Evolutionary conservation across 2,329 filamentous ascomycete genomes (phyloP).

Genomic region (Coniochaeta sp.): DNA sequence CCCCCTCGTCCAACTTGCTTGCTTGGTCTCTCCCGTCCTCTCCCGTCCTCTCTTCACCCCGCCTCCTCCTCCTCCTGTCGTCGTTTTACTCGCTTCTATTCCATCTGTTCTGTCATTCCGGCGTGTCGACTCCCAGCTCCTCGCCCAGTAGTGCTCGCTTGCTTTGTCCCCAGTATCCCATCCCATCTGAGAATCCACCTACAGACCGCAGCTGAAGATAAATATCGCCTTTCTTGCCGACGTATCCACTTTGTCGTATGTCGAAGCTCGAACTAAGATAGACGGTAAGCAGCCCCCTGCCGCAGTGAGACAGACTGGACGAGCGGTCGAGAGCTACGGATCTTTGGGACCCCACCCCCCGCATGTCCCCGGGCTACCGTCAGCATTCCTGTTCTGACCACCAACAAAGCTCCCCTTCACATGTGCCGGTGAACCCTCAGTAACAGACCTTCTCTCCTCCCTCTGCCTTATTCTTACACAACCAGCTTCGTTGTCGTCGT

Average conservation of each 20-base stretch:
- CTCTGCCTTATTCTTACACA: background rate
- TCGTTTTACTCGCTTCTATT: background rate
- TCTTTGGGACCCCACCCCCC: constrained; percentile 1
- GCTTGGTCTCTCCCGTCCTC: background rate
- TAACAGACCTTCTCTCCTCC: background rate
- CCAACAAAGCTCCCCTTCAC: background rate
- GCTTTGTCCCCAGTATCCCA: background rate
- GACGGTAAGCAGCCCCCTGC: background rate
- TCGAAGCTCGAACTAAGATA: background rate
- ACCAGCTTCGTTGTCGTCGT: background rate
- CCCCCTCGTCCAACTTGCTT: background rate
- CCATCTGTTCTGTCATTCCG: background rate
- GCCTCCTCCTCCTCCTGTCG: background rate
- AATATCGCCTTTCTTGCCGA: background rate
- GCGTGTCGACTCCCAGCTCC: background rate
- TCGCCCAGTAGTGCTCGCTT: background rate
- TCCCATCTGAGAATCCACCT: background rate
- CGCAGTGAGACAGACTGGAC: background rate
- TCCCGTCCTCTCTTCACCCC: no score
- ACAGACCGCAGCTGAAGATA: background rate
- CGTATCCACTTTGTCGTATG: background rate
- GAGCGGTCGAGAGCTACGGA: background rate
- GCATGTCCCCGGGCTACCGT: background rate
- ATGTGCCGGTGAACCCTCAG: background rate
- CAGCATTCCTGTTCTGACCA: background rate